Evolutionary conservation across 257 asterid genomes (phyloP).

Genomic region (Henckelia pumila): DNA sequence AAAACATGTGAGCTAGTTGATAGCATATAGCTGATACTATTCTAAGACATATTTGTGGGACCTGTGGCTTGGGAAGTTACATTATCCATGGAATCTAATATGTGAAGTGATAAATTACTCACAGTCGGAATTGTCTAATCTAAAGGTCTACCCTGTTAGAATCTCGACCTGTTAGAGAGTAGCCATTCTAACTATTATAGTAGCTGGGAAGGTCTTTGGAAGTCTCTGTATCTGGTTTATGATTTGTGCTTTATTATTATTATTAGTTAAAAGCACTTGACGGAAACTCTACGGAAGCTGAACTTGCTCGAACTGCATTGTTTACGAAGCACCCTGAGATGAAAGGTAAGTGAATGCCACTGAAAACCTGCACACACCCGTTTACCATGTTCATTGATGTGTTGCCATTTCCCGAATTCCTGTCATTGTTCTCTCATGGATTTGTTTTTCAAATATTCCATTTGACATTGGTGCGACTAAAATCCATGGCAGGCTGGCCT

Average conservation of each 20-base stretch:
- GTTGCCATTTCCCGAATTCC: not conserved
- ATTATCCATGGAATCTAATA: not conserved
- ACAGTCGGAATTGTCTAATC: no score
- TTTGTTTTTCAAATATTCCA: not conserved
- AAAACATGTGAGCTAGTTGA: not conserved
- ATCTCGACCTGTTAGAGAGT: no score
- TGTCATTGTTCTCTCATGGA: no score
- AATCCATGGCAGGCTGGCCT: conserved; percentile 74
- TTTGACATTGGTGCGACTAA: not conserved
- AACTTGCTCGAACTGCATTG: conserved; percentile 59
- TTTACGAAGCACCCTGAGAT: conserved; percentile 80
- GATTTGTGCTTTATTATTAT: not conserved
- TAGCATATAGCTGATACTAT: not conserved
- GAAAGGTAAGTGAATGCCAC: conserved; percentile 45
- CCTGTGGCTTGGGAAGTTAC: not conserved
- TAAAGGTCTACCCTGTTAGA: no score
- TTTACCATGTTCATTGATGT: not conserved
- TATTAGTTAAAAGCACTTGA: conserved; percentile 57
- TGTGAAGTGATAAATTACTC: not conserved
- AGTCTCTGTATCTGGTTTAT: no score
- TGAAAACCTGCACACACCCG: not conserved
- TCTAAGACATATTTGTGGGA: not conserved
- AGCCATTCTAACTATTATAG: no score
- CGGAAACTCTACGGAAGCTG: conserved; percentile 53
- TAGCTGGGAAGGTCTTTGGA: no score